Percentiles rank a stretch among this genome's conserved stretches.
phyloP scores from a whole-genome alignment of 2,329 filamentous ascomycete species.

The Ceratocystis lukuohia region DNA sequence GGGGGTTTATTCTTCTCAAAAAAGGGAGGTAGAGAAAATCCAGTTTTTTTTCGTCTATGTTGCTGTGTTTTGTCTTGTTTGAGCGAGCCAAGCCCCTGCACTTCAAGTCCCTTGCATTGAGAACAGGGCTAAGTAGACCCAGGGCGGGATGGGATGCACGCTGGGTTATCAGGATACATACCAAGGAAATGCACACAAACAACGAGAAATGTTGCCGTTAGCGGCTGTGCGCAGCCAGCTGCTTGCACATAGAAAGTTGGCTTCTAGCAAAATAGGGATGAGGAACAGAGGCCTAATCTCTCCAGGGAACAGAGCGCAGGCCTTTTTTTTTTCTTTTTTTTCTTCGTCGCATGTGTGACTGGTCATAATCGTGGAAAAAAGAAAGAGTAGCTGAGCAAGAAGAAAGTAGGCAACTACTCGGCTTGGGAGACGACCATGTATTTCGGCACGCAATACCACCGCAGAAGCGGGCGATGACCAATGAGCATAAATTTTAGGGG shows the following conservation, averaged over 20 bases:
- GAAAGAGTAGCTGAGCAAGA: not conserved
- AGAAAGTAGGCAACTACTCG: not conserved
- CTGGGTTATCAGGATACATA: not conserved
- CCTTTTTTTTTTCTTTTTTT: not conserved
- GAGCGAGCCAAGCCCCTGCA: not conserved
- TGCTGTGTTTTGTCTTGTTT: not conserved
- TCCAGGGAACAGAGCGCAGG: not conserved
- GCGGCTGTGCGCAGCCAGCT: too few relatives aligned
- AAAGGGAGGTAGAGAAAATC: not conserved
- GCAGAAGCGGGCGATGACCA: not conserved
- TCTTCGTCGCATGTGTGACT: not conserved
- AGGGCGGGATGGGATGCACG: too few relatives aligned
- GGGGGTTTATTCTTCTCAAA: not conserved
- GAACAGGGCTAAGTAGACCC: not conserved
- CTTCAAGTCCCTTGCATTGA: not conserved
- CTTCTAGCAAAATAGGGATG: not conserved
- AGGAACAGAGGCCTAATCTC: not conserved
- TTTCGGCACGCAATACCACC: not conserved
- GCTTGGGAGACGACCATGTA: not conserved
- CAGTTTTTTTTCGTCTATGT: not conserved
- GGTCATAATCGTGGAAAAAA: not conserved
- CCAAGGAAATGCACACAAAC: not conserved
- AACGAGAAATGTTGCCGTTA: too few relatives aligned
- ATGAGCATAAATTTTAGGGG: not conserved
- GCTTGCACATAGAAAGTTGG: too few relatives aligned